Conservation (phyloP, 2,329 filamentous ascomycete species). For the Elsinoe ampelina region DNA sequence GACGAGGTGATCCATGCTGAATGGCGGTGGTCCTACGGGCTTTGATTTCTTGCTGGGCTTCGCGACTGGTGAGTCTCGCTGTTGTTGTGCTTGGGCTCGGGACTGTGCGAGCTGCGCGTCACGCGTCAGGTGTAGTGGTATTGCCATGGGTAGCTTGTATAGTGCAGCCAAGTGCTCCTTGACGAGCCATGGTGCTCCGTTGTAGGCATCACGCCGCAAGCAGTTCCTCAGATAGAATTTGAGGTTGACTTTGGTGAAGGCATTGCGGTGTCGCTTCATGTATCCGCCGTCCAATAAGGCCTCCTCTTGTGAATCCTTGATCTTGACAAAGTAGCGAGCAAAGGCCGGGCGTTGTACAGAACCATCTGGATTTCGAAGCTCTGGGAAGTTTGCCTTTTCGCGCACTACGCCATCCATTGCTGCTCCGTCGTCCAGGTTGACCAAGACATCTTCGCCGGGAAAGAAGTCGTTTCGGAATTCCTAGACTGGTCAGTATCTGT, state of each 20-base stretch:
- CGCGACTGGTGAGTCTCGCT: constrained; percentile 39
- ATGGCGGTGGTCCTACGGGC: background rate
- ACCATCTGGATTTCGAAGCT: constrained; percentile 54
- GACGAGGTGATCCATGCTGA: constrained; percentile 30
- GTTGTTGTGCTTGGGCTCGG: constrained; percentile 46
- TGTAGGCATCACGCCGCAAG: constrained; percentile 85
- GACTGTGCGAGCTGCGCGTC: constrained; percentile 70
- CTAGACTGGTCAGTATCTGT: constrained; percentile 24
- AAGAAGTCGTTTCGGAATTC: constrained; percentile 86
- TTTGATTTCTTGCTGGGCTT: constrained; percentile 48
- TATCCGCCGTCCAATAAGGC: constrained; percentile 72
- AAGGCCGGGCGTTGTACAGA: constrained; percentile 57
- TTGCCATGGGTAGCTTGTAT: constrained; percentile 78
- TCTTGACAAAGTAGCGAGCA: constrained; percentile 70
- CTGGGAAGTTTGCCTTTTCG: constrained; percentile 71
- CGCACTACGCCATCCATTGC: constrained; percentile 65
- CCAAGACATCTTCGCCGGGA: constrained; percentile 74
- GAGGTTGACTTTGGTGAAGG: constrained; percentile 90
- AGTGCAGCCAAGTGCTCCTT: constrained; percentile 74
- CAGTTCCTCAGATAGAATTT: constrained; percentile 93
- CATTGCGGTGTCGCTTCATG: constrained; percentile 76
- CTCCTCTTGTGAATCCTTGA: constrained; percentile 54
- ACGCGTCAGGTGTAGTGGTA: constrained; percentile 73
- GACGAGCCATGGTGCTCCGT: constrained; percentile 91
- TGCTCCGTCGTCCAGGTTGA: constrained; percentile 60